These are phyloP conservation scores for Diplodia seriata DNA, from an alignment of 2,329 filamentous ascomycete species.

Conservation along the genomic window DNA sequence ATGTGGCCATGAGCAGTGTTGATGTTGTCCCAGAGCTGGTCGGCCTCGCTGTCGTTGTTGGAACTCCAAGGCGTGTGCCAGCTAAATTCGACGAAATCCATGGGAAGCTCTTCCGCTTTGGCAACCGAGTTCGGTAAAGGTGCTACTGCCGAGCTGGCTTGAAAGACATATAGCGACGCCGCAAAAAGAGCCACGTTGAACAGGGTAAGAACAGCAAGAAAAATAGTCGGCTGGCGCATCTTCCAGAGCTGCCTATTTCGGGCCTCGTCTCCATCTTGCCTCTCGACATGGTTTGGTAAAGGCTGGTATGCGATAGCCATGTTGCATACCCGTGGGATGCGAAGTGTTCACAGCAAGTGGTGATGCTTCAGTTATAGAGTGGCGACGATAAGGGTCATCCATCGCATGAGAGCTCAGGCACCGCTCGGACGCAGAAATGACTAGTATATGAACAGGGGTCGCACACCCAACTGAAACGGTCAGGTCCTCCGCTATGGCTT, in stretches of 20 bases:
- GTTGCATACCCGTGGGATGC: neutral
- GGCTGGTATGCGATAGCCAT: conserved; percentile 1
- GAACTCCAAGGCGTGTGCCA: conserved; percentile 21
- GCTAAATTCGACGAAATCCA: neutral
- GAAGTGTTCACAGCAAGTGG: neutral
- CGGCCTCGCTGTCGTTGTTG: conserved; percentile 19
- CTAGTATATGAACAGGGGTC: neutral
- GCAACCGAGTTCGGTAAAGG: neutral
- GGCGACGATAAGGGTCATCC: neutral
- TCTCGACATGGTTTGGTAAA: neutral
- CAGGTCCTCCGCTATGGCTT: neutral
- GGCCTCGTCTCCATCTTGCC: neutral
- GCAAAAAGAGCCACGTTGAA: neutral
- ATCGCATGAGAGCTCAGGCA: neutral
- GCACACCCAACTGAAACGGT: neutral
- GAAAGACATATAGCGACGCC: neutral
- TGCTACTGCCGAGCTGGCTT: neutral
- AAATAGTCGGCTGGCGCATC: neutral
- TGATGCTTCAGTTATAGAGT: neutral
- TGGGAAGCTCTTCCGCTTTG: neutral
- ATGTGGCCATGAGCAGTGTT: conserved; percentile 20
- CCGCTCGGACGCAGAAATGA: neutral
- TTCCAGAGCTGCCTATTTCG: neutral
- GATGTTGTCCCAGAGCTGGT: conserved; percentile 12
- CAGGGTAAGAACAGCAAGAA: neutral